Conservation (phyloP, 2,329 filamentous ascomycete genomes). For the Microcera coccophila region DNA sequence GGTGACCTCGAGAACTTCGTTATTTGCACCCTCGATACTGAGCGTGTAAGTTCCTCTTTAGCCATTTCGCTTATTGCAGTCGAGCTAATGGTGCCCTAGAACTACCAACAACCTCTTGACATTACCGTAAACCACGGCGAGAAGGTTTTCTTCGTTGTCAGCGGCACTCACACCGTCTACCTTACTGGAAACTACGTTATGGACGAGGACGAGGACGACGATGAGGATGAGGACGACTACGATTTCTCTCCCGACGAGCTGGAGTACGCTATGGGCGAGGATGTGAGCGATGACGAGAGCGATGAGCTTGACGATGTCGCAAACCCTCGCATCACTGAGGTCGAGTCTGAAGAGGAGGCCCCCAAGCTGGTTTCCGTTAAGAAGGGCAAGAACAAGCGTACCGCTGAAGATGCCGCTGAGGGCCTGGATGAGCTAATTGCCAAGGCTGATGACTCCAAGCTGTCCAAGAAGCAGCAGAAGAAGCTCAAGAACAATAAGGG, state of each 20-base stretch:
- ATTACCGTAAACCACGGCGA: slow-evolving; percentile 88
- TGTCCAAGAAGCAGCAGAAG: slow-evolving; percentile 96
- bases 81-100: slow-evolving; percentile 49
- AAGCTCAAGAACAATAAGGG: slow-evolving; percentile 99
- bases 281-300: slow-evolving; percentile 67
- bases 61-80: neutral
- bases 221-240: slow-evolving; percentile 69
- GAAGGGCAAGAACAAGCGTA: slow-evolving; percentile 91
- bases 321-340: slow-evolving; percentile 77
- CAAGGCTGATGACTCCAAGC: slow-evolving; percentile 69
- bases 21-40: slow-evolving; percentile 90
- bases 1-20: slow-evolving; percentile 82
- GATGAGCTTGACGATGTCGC: slow-evolving; percentile 76
- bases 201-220: slow-evolving; percentile 60
- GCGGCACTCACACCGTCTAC: slow-evolving; percentile 83
- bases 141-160: slow-evolving; percentile 86
- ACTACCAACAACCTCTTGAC: slow-evolving; percentile 92
- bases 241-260: slow-evolving; percentile 79
- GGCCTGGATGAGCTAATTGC: slow-evolving; percentile 80
- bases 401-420: slow-evolving; percentile 67
- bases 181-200: slow-evolving; percentile 96
- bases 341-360: slow-evolving; percentile 69
- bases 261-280: slow-evolving; percentile 66
- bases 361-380: slow-evolving; percentile 57
- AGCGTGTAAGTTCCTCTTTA: slow-evolving; percentile 61